A percentile compares a stretch with the other conserved stretches of the same genome.
phyloP scores from a whole-genome alignment of 2,329 filamentous ascomycete genomes.

The Sphaerostilbella broomeana region DNA sequence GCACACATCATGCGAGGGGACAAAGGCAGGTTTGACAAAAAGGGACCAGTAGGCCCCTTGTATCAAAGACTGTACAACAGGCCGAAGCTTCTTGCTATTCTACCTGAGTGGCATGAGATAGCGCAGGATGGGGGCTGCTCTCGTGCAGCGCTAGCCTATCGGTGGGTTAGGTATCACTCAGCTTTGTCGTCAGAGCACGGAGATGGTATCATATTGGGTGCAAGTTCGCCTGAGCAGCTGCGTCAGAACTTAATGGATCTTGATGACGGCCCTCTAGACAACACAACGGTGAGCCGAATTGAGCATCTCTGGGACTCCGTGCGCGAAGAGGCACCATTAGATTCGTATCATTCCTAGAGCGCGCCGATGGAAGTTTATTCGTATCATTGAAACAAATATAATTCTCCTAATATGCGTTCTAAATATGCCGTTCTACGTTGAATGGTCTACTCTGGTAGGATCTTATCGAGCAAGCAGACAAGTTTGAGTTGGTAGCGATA shows the following conservation, averaged over 20 bases:
- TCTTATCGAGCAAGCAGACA: no score
- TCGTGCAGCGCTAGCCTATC: constrained; percentile 11
- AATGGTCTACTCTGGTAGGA: no score
- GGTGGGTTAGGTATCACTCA: constrained; percentile 12
- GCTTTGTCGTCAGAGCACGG: background rate
- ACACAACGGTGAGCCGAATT: constrained; percentile 13
- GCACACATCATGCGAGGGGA: constrained; percentile 1
- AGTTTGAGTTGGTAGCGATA: no score
- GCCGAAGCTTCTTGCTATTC: constrained; percentile 2
- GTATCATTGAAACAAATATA: no score
- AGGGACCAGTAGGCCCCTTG: background rate
- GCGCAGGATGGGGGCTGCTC: background rate
- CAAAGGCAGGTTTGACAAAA: constrained; percentile 4
- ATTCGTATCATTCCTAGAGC: no score
- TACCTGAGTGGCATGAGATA: constrained; percentile 4
- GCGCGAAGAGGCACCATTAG: constrained; percentile 1
- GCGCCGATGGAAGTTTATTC: no score
- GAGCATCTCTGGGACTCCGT: constrained; percentile 14
- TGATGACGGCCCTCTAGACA: constrained; percentile 11
- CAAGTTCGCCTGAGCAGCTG: constrained; percentile 7
- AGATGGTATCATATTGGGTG: constrained; percentile 9
- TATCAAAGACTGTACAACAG: constrained; percentile 8
- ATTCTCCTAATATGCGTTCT: no score
- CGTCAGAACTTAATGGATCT: constrained; percentile 5
- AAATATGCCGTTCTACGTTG: no score